These are phyloP conservation scores for Geum urbanum DNA, from an alignment of 306 rosid species.

Conservation along the genomic window DNA sequence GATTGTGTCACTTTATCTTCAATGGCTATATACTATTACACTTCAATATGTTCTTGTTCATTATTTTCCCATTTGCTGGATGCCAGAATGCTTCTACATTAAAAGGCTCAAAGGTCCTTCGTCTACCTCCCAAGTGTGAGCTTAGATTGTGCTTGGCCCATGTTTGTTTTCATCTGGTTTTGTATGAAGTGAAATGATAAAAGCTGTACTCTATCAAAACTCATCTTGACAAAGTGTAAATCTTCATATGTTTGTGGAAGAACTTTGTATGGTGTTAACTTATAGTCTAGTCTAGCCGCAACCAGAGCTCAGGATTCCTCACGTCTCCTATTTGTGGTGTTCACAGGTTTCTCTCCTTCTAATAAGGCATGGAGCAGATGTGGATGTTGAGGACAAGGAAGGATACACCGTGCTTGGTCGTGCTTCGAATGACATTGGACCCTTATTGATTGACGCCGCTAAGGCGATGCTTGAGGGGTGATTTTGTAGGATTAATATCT, in stretches of 20 bases:
- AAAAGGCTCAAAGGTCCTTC: neutral
- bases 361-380: slow-evolving; percentile 89
- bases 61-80: neutral
- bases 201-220: neutral
- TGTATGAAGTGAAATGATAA: neutral
- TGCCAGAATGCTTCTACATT: neutral
- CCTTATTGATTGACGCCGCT: slow-evolving; percentile 69
- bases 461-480: slow-evolving; percentile 77
- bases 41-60: neutral
- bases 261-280: neutral
- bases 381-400: slow-evolving; percentile 85
- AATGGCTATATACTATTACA: neutral
- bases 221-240: neutral
- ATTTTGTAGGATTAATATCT: neutral
- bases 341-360: slow-evolving; percentile 73
- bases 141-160: neutral
- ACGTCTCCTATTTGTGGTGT: neutral
- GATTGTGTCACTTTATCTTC: neutral
- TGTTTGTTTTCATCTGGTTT: neutral
- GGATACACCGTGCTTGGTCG: slow-evolving; percentile 94
- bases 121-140: neutral
- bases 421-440: slow-evolving; percentile 56
- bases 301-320: neutral
- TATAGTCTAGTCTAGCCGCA: neutral
- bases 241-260: neutral